Evolutionary conservation across 2,329 filamentous ascomycete species (phyloP).

Genomic region (Neofusicoccum umdonicola): DNA sequence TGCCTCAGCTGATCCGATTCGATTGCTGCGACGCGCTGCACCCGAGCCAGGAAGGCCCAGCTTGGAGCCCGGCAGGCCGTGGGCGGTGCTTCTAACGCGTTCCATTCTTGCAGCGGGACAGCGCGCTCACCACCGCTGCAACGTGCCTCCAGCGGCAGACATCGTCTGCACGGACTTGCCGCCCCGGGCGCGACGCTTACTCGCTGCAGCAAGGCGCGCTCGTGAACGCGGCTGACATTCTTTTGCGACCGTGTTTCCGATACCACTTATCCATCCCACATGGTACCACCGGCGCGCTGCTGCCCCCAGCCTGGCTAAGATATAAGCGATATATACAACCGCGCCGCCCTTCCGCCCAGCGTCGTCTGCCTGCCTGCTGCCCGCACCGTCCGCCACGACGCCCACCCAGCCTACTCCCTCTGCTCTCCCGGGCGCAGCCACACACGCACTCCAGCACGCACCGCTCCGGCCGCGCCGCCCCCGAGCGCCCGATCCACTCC

Average conservation of each 20-base stretch:
- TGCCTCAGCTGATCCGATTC: slow-evolving; percentile 11
- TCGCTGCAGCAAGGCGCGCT: background rate
- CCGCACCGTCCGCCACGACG: background rate
- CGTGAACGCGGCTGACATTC: slow-evolving; percentile 14
- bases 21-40: background rate
- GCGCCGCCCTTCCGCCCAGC: background rate
- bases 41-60: background rate
- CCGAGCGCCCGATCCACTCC: slow-evolving; percentile 11
- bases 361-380: background rate
- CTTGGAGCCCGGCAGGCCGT: background rate
- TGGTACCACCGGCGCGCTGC: slow-evolving; percentile 5
- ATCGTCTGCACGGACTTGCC: slow-evolving; percentile 4
- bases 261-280: slow-evolving; percentile 14
- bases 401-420: background rate
- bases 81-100: background rate
- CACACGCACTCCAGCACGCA: background rate
- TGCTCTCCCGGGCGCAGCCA: background rate
- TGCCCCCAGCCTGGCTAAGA: background rate
- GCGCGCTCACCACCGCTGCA: background rate
- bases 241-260: slow-evolving; percentile 10
- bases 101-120: background rate
- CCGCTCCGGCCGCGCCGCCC: slow-evolving; percentile 10
- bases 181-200: background rate
- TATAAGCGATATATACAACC: slow-evolving; percentile 3
- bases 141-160: background rate